Conservation (phyloP, 345 rosid species). For the Odontarrhena argentea region DNA sequence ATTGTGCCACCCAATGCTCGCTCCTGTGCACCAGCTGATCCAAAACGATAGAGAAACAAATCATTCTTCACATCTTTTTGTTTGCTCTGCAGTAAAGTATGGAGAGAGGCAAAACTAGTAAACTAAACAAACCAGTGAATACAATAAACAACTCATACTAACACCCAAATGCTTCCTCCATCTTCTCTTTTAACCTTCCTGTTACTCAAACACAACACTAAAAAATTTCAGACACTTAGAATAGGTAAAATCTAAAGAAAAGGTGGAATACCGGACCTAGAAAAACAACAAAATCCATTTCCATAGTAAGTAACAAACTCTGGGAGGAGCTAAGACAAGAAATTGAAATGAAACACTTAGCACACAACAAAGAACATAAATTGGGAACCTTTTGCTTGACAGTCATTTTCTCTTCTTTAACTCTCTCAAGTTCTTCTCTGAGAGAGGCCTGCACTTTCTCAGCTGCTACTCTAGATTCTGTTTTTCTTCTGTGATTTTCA, state of each 20-base stretch:
- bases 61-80: background rate
- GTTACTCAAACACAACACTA: slow-evolving; percentile 12
- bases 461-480: slow-evolving; percentile 60
- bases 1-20: slow-evolving; percentile 96
- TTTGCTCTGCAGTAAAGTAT: too few relatives aligned
- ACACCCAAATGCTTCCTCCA: slow-evolving; percentile 80
- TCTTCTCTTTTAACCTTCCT: slow-evolving; percentile 79
- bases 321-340: background rate
- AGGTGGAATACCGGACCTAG: slow-evolving; percentile 53
- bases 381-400: slow-evolving; percentile 67
- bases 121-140: slow-evolving; percentile 93
- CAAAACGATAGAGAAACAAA: background rate
- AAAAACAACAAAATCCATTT: slow-evolving; percentile 16
- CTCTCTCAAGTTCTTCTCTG: slow-evolving; percentile 66
- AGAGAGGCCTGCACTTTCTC: slow-evolving; percentile 67
- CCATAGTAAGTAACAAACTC: background rate
- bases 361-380: background rate
- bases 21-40: slow-evolving; percentile 84
- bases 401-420: slow-evolving; percentile 59
- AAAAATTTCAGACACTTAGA: too few relatives aligned
- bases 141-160: slow-evolving; percentile 77
- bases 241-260: background rate
- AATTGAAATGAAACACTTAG: background rate
- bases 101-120: background rate
- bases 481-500: slow-evolving; percentile 58